Conservation (phyloP, 805 yeast genomes). For the Kurtzmaniella fragi region DNA sequence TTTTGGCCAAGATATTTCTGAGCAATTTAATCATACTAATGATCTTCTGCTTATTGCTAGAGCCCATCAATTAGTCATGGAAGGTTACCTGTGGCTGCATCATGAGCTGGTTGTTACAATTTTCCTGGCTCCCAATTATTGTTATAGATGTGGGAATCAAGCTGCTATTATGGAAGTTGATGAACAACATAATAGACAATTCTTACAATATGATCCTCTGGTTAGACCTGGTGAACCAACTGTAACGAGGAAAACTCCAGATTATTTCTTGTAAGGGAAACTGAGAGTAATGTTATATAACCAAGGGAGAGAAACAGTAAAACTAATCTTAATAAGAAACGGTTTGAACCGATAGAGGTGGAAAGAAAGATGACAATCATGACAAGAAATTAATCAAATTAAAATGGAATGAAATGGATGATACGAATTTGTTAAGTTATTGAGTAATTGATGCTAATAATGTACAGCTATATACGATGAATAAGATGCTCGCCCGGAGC, state of each 20-base stretch:
- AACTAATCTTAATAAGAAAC: background rate
- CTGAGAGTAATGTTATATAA: background rate
- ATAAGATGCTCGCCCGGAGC: too few relatives aligned
- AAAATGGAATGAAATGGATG: too few relatives aligned
- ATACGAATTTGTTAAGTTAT: conserved; percentile 5
- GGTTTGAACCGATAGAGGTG: background rate
- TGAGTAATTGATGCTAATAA: background rate
- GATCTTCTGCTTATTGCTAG: conserved; percentile 82
- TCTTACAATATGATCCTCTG: conserved; percentile 92
- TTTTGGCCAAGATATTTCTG: conserved; percentile 92
- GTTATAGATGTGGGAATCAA: conserved; percentile 97
- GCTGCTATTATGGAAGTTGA: conserved; percentile 98
- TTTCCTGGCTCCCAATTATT: conserved; percentile 92
- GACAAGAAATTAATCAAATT: too few relatives aligned
- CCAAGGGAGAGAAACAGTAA: background rate
- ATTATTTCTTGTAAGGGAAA: conserved; percentile 68
- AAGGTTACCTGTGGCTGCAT: conserved; percentile 92
- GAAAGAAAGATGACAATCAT: background rate
- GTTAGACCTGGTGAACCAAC: conserved; percentile 98
- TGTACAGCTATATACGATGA: too few relatives aligned
- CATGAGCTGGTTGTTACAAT: conserved; percentile 92
- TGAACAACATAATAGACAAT: conserved; percentile 86
- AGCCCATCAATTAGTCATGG: conserved; percentile 98
- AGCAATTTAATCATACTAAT: conserved; percentile 89
- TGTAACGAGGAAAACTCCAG: conserved; percentile 94